These are phyloP conservation scores for Macadamia integrifolia DNA, from an alignment of 164 flowering plant species.

Conservation along the genomic window DNA sequence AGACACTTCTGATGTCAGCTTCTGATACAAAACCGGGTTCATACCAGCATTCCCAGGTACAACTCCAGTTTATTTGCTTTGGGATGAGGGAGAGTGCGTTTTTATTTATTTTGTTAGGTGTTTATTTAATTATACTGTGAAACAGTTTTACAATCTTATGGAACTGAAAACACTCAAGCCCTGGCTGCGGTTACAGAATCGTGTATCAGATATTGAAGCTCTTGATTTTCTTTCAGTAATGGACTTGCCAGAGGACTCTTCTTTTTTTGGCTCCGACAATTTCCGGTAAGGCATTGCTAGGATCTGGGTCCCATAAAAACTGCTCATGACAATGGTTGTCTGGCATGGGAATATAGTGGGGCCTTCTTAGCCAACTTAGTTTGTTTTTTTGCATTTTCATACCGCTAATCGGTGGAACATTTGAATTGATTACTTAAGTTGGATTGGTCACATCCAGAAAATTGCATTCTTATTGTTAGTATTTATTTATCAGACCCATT, in stretches of 20 bases:
- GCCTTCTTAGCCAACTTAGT: background rate
- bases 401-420: background rate
- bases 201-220: constrained; percentile 39
- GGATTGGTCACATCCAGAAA: background rate
- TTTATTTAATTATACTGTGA: constrained; percentile 3
- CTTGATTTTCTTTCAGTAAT: constrained; percentile 57
- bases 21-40: constrained; percentile 24
- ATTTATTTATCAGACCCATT: too few species aligned
- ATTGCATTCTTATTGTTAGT: background rate
- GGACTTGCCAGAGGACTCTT: constrained; percentile 63
- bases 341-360: background rate
- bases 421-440: too few species aligned
- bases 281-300: constrained; percentile 51
- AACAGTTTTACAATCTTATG: constrained; percentile 49
- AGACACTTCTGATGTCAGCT: constrained; percentile 56
- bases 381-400: background rate
- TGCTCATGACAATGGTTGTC: background rate
- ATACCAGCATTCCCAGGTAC: constrained; percentile 45
- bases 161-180: constrained; percentile 51
- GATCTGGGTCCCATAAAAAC: background rate
- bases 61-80: background rate
- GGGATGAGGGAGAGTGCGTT: background rate
- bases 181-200: constrained; percentile 37
- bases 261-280: constrained; percentile 62
- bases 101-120: background rate